Conservation (phyloP, 78 protist genomes). For the Dictyostelium purpureum region DNA sequence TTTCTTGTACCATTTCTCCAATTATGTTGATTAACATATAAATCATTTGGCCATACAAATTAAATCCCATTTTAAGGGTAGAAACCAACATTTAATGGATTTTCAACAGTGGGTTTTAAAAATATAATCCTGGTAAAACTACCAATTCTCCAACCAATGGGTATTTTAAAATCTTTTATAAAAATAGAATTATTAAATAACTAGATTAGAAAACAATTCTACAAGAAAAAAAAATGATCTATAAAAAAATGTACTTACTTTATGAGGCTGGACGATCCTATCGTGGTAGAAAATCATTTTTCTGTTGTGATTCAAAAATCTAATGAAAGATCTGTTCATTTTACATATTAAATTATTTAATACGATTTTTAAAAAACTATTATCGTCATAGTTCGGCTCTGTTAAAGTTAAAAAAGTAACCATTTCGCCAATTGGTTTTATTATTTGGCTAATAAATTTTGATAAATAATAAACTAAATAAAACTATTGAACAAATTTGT, state of each 20-base stretch:
- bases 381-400: not conserved
- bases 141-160: not conserved
- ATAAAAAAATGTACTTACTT: not conserved
- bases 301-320: not conserved
- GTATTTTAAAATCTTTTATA: not conserved
- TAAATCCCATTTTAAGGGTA: not conserved
- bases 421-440: not conserved
- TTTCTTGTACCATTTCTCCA: conserved; percentile 2
- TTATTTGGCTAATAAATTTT: not conserved
- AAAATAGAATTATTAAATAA: too few relatives aligned
- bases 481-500: not conserved
- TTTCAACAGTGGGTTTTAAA: too few relatives aligned
- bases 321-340: not conserved
- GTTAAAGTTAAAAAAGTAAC: not conserved
- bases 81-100: not conserved
- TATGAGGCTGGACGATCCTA: not conserved
- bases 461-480: not conserved
- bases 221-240: not conserved
- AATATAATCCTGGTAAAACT: not conserved
- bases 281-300: not conserved
- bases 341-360: not conserved
- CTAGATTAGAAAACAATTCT: not conserved
- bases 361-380: not conserved
- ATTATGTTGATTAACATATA: not conserved
- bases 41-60: not conserved